Evolutionary conservation across 192 early-diverging fungal genomes (phyloP).

Genomic region (Phycomyces nitens): DNA sequence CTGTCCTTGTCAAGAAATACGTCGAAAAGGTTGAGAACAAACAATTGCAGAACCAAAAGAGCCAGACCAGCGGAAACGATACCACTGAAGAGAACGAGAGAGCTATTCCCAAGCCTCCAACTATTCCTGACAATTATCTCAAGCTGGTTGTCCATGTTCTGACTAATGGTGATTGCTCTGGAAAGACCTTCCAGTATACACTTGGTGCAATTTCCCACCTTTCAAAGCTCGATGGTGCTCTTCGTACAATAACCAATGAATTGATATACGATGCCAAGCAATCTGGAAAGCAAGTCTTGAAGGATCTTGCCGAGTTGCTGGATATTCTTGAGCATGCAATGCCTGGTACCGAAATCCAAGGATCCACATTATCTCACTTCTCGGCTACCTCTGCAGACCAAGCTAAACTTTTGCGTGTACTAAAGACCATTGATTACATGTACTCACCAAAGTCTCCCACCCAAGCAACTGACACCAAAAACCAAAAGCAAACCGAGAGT

Average conservation of each 20-base stretch:
- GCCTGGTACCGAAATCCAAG: slow-evolving; percentile 69
- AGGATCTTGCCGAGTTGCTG: slow-evolving; percentile 67
- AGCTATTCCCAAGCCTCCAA: slow-evolving; percentile 63
- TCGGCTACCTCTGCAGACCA: slow-evolving; percentile 84
- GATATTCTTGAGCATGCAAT: slow-evolving; percentile 50
- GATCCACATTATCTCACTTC: slow-evolving; percentile 71
- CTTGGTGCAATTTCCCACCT: slow-evolving; percentile 88
- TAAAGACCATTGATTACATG: slow-evolving; percentile 94
- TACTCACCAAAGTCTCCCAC: slow-evolving; percentile 46
- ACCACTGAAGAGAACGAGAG: slow-evolving; percentile 3
- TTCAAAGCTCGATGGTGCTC: slow-evolving; percentile 62
- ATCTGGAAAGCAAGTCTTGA: slow-evolving; percentile 62
- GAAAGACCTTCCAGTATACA: slow-evolving; percentile 92
- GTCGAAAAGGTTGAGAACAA: slow-evolving; percentile 42
- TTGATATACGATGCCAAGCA: slow-evolving; percentile 66
- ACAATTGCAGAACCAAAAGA: slow-evolving; percentile 19
- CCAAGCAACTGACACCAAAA: slow-evolving; percentile 38
- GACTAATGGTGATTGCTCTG: slow-evolving; percentile 85
- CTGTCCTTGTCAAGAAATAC: slow-evolving; percentile 54
- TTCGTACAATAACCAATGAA: slow-evolving; percentile 78
- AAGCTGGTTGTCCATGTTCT: slow-evolving; percentile 86
- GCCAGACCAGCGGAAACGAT: neutral
- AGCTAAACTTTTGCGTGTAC: slow-evolving; percentile 86
- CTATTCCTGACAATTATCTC: slow-evolving; percentile 79
- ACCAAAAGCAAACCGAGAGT: slow-evolving; percentile 11